Percentiles rank a stretch among this genome's conserved stretches.
These are phyloP conservation scores for Rhizopogon sp. DNA, from an alignment of 768 basidiomycete genomes.

Conservation along the genomic window DNA sequence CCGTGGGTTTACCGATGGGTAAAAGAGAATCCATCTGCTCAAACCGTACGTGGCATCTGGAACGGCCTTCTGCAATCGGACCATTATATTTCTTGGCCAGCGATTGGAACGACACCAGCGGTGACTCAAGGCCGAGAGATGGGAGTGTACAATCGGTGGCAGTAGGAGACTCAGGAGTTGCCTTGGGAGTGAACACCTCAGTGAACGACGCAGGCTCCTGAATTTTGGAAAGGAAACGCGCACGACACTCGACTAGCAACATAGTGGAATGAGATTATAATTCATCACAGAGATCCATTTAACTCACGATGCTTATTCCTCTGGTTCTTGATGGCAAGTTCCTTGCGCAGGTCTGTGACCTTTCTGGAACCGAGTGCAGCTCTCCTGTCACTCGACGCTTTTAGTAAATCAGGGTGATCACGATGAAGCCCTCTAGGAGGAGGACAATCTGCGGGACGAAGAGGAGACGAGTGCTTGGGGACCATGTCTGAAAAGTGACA, in stretches of 20 bases:
- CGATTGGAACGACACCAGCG: slow-evolving; percentile 53
- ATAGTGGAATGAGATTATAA: slow-evolving; percentile 1
- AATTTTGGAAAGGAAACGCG: slow-evolving; percentile 70
- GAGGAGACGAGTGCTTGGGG: slow-evolving; percentile 42
- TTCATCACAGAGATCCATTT: slow-evolving; percentile 1
- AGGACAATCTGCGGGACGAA: slow-evolving; percentile 37
- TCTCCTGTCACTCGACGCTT: slow-evolving; percentile 55
- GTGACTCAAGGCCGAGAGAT: slow-evolving; percentile 62
- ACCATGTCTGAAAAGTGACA: slow-evolving; percentile 36
- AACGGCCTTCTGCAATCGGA: neutral
- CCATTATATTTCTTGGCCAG: slow-evolving; percentile 13
- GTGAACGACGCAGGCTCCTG: slow-evolving; percentile 61
- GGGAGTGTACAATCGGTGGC: slow-evolving; percentile 67
- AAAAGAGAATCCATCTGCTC: slow-evolving; percentile 64
- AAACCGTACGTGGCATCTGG: slow-evolving; percentile 34
- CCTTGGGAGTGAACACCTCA: slow-evolving; percentile 53
- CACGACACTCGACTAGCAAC: slow-evolving; percentile 63
- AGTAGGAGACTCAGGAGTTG: slow-evolving; percentile 64
- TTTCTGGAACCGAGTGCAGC: slow-evolving; percentile 39
- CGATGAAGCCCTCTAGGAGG: slow-evolving; percentile 51
- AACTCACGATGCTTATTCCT: slow-evolving; percentile 67
- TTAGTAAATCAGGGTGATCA: slow-evolving; percentile 58
- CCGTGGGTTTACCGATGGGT: slow-evolving; percentile 21
- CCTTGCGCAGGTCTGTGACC: slow-evolving; percentile 60
- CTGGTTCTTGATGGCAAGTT: slow-evolving; percentile 69